Evolutionary conservation across 768 basidiomycete species (phyloP).

Genomic region (Pseudohyphozyma bogoriensis): DNA sequence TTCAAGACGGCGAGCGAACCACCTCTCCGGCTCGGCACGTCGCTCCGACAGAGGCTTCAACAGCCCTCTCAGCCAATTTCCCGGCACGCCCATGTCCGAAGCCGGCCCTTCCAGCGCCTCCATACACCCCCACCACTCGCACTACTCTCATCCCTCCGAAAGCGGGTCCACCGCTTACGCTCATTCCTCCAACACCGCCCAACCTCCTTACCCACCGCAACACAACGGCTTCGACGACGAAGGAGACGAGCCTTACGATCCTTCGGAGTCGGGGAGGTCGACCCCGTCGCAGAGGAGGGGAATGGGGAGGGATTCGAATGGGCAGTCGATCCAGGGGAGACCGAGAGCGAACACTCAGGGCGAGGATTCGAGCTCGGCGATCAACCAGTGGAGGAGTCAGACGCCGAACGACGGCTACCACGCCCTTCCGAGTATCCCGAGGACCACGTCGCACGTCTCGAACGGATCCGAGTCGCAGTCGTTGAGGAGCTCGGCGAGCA

Average conservation of each 20-base stretch:
- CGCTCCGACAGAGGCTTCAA: constrained; percentile 21
- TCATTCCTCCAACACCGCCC: constrained; percentile 7
- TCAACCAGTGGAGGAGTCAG: constrained; percentile 32
- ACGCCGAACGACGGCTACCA: neutral
- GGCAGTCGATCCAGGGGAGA: constrained; percentile 10
- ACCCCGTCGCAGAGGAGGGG: constrained; percentile 60
- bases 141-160: neutral
- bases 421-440: constrained; percentile 12
- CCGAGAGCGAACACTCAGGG: constrained; percentile 45
- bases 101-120: constrained; percentile 13
- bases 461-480: constrained; percentile 13
- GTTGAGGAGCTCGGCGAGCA: constrained; percentile 29
- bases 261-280: constrained; percentile 50
- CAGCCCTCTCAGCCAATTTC: constrained; percentile 22
- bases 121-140: constrained; percentile 3
- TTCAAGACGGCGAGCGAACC: constrained; percentile 16
- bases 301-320: constrained; percentile 37
- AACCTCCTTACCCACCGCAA: constrained; percentile 19
- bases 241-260: constrained; percentile 62
- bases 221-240: constrained; percentile 52
- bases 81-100: constrained; percentile 30
- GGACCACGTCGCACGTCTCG: constrained; percentile 13
- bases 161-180: neutral
- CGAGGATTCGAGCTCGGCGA: constrained; percentile 55
- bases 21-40: constrained; percentile 19